Conservation (phyloP, 768 basidiomycete genomes). For the Mycena metata region DNA sequence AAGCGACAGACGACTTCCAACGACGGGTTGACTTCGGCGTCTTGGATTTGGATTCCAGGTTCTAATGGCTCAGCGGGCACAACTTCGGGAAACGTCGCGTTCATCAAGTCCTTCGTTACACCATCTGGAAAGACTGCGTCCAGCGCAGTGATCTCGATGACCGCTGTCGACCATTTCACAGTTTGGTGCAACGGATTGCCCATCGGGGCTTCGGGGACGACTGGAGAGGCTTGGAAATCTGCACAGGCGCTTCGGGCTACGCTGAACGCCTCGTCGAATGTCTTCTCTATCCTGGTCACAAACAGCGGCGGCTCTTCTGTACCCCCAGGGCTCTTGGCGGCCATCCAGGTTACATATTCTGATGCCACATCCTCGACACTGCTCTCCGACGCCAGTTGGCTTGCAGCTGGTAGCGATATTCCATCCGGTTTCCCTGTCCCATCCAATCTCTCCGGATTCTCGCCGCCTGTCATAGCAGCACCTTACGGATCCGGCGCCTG, state of each 20-base stretch:
- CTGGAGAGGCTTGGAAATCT: constrained; percentile 18
- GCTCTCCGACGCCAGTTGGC: constrained; percentile 29
- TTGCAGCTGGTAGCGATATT: constrained; percentile 12
- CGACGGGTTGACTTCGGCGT: constrained; percentile 21
- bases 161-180: constrained; percentile 22
- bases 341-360: constrained; percentile 14
- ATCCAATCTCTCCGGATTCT: constrained; percentile 10
- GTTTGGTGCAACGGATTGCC: constrained; percentile 32
- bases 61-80: background rate
- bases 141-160: constrained; percentile 23
- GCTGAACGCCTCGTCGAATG: constrained; percentile 22
- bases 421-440: constrained; percentile 24
- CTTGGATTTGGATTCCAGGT: constrained; percentile 32
- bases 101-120: constrained; percentile 6
- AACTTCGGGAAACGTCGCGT: constrained; percentile 22
- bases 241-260: constrained; percentile 21
- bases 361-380: constrained; percentile 14
- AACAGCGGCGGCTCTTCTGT: background rate
- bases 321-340: constrained; percentile 25
- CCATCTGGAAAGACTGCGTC: constrained; percentile 14
- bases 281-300: constrained; percentile 23
- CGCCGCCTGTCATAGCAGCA: background rate
- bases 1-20: background rate
- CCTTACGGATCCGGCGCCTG: constrained; percentile 16
- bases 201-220: constrained; percentile 15